Conservation (phyloP, 2,329 filamentous ascomycete genomes). For the Metarhizium album region DNA sequence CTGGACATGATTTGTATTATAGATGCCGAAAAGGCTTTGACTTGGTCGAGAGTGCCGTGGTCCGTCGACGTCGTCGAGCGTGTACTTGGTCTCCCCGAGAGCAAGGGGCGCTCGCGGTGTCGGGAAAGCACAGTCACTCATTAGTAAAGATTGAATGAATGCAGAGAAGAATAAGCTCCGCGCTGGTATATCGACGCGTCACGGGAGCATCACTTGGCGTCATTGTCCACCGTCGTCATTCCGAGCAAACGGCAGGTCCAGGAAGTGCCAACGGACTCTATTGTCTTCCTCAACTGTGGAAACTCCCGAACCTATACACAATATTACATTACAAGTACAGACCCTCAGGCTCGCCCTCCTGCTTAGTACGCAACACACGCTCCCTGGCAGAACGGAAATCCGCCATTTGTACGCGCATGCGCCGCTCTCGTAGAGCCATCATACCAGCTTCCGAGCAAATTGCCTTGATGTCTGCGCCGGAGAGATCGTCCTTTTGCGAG, state of each 20-base stretch:
- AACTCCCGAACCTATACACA: constrained; percentile 1
- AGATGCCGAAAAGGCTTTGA: no score
- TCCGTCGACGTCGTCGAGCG: no score
- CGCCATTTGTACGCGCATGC: constrained; percentile 98
- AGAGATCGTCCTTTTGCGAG: constrained; percentile 94
- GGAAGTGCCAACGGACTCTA: neutral
- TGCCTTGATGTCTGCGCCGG: constrained; percentile 95
- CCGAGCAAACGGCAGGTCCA: neutral
- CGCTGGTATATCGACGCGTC: no score
- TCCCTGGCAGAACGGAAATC: constrained; percentile 91
- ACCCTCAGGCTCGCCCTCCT: constrained; percentile 94
- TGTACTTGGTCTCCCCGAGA: no score
- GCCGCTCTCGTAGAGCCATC: constrained; percentile 83
- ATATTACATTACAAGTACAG: constrained; percentile 73
- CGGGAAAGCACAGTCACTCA: no score
- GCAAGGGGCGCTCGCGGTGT: no score
- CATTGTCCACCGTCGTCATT: neutral
- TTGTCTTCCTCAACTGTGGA: neutral
- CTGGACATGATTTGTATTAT: neutral
- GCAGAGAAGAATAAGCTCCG: no score
- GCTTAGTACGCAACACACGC: constrained; percentile 95
- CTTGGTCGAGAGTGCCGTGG: no score
- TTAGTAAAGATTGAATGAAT: no score
- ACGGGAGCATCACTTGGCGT: neutral
- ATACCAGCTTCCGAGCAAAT: constrained; percentile 97